Evolutionary conservation across 306 rosid species (phyloP).

Genomic region (Casuarina glauca): DNA sequence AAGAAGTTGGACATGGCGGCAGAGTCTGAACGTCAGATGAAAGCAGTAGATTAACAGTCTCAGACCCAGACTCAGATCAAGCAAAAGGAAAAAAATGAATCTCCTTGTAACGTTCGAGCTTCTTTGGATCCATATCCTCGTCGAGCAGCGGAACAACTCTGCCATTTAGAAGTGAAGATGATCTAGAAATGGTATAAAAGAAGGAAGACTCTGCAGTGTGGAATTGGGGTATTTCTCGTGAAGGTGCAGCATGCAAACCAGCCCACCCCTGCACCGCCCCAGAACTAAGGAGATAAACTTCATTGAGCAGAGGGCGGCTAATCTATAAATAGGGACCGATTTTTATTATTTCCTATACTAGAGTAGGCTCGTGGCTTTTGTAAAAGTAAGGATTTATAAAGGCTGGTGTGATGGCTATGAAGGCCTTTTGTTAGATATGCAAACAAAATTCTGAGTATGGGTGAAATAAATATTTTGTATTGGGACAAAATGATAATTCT

Average conservation of each 20-base stretch:
- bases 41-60: conserved; percentile 15
- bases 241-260: no score
- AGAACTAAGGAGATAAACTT: no score
- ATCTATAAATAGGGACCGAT: no score
- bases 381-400: no score
- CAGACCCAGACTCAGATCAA: conserved; percentile 15
- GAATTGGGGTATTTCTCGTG: no score
- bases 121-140: conserved; percentile 7
- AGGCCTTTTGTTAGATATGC: background rate
- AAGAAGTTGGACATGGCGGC: conserved; percentile 30
- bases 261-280: no score
- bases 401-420: background rate
- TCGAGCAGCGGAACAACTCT: background rate
- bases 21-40: conserved; percentile 40
- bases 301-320: no score
- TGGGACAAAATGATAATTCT: no score
- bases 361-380: no score
- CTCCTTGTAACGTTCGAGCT: conserved; percentile 11
- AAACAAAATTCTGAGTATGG: no score
- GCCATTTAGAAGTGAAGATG: conserved; percentile 6
- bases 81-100: conserved; percentile 26
- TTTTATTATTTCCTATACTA: no score
- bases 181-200: conserved; percentile 31
- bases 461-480: no score
- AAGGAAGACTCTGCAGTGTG: conserved; percentile 6